Evolutionary conservation across 2,329 filamentous ascomycete genomes (phyloP).

Genomic region (Arthrobotrys megalospora): DNA sequence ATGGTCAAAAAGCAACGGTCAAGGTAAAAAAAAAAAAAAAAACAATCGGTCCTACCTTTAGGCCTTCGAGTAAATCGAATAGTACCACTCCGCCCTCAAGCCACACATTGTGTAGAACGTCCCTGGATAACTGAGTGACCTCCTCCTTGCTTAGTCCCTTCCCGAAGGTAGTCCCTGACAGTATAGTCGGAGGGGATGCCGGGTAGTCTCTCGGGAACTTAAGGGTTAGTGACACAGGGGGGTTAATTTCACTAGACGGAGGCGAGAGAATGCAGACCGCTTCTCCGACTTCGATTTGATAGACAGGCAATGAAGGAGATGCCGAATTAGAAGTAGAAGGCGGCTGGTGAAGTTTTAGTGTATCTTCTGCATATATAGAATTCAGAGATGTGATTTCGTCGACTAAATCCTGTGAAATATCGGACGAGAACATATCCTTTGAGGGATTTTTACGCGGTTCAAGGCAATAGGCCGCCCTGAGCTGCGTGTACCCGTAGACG

Average conservation of each 20-base stretch:
- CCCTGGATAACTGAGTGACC: constrained; percentile 80
- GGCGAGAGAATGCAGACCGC: constrained; percentile 77
- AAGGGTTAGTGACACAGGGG: constrained; percentile 72
- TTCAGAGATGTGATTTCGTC: constrained; percentile 88
- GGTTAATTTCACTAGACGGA: constrained; percentile 73
- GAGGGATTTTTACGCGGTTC: neutral
- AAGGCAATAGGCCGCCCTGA: constrained; percentile 13
- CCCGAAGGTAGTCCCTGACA: constrained; percentile 85
- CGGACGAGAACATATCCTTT: constrained; percentile 33
- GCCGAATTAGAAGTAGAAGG: constrained; percentile 18
- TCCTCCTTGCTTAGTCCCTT: constrained; percentile 73
- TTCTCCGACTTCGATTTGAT: constrained; percentile 42
- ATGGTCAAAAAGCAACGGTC: neutral
- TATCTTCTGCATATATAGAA: constrained; percentile 76
- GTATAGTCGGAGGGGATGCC: constrained; percentile 78
- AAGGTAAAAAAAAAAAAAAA: neutral
- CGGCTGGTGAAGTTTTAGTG: constrained; percentile 67
- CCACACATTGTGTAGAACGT: constrained; percentile 78
- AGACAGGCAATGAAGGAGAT: neutral
- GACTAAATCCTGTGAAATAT: constrained; percentile 69
- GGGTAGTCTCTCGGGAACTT: constrained; percentile 84
- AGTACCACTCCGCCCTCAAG: constrained; percentile 84
- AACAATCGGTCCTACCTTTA: constrained; percentile 68
- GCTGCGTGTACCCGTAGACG: constrained; percentile 34
- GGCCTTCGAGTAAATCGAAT: constrained; percentile 89